These are phyloP conservation scores for Zygoascus biomembranicola DNA, from an alignment of 805 yeast species.

Conservation along the genomic window DNA sequence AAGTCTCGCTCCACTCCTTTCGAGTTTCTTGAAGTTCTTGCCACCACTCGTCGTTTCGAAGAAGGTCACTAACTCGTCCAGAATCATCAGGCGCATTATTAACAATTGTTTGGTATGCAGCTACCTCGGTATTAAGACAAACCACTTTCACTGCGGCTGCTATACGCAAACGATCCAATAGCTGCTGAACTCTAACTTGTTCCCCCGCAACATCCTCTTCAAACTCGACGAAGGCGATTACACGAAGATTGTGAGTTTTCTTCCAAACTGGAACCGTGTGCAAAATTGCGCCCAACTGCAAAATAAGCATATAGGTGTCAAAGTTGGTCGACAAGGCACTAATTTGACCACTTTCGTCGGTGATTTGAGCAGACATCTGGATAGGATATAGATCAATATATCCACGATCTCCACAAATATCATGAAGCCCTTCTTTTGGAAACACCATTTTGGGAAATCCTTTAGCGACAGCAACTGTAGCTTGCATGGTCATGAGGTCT, in stretches of 20 bases:
- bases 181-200: slow-evolving; percentile 45
- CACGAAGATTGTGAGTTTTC: slow-evolving; percentile 60
- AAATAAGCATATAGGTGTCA: slow-evolving; percentile 88
- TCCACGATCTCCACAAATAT: slow-evolving; percentile 28
- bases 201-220: slow-evolving; percentile 66
- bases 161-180: slow-evolving; percentile 73
- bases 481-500: slow-evolving; percentile 78
- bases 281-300: slow-evolving; percentile 89
- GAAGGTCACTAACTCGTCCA: slow-evolving; percentile 40
- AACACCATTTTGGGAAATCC: slow-evolving; percentile 64
- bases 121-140: slow-evolving; percentile 47
- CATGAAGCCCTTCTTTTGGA: slow-evolving; percentile 35
- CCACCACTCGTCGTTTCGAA: slow-evolving; percentile 85
- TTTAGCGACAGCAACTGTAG: slow-evolving; percentile 89
- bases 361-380: slow-evolving; percentile 84
- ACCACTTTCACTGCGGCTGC: slow-evolving; percentile 72
- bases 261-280: slow-evolving; percentile 94
- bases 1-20: slow-evolving; percentile 13
- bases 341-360: slow-evolving; percentile 49
- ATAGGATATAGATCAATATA: slow-evolving; percentile 91
- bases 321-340: slow-evolving; percentile 71
- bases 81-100: slow-evolving; percentile 47
- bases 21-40: slow-evolving; percentile 54
- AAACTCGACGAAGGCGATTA: slow-evolving; percentile 84
- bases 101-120: slow-evolving; percentile 66